Conservation (phyloP, 371 early-diverging fungal species). For the Rhizomucor pusillus region DNA sequence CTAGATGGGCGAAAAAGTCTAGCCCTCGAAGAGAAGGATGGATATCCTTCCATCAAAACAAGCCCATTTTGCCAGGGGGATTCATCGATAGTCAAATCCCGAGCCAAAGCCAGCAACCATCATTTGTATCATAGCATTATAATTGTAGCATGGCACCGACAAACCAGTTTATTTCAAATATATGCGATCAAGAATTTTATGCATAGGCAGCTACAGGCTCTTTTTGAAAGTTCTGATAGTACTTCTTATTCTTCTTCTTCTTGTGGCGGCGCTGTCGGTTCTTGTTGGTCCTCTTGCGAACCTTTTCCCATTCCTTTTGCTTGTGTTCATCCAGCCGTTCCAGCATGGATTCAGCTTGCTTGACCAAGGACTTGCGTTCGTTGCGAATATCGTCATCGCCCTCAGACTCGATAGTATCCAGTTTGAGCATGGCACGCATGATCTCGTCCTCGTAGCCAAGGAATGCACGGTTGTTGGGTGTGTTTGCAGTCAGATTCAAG, state of each 20-base stretch:
- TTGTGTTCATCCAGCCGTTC: constrained; percentile 36
- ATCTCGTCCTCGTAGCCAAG: constrained; percentile 21
- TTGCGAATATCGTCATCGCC: constrained; percentile 33
- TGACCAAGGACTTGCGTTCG: constrained; percentile 34
- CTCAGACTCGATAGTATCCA: constrained; percentile 41
- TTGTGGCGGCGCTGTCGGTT: constrained; percentile 5
- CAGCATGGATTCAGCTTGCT: constrained; percentile 31
- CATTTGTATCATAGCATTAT: no score
- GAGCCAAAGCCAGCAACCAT: no score
- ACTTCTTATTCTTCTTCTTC: constrained; percentile 3
- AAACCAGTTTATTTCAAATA: no score
- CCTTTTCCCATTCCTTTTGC: constrained; percentile 40
- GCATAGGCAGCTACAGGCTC: no score
- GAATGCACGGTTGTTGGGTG: constrained; percentile 17
- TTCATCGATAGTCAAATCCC: no score
- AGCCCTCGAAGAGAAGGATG: constrained; percentile 52
- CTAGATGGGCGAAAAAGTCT: constrained; percentile 45
- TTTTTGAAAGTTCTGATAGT: no score
- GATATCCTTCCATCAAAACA: constrained; percentile 57
- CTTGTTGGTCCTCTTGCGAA: constrained; percentile 27
- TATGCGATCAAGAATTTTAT: no score
- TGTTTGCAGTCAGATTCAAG: constrained; percentile 9
- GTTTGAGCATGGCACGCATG: constrained; percentile 26
- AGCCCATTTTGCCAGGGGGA: no score
- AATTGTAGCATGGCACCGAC: no score